Evolutionary conservation across 371 early-diverging fungal genomes (phyloP), one percentile per base, ranked within the genome.

Genomic region (Batrachochytrium dendrobatidis): DNA sequence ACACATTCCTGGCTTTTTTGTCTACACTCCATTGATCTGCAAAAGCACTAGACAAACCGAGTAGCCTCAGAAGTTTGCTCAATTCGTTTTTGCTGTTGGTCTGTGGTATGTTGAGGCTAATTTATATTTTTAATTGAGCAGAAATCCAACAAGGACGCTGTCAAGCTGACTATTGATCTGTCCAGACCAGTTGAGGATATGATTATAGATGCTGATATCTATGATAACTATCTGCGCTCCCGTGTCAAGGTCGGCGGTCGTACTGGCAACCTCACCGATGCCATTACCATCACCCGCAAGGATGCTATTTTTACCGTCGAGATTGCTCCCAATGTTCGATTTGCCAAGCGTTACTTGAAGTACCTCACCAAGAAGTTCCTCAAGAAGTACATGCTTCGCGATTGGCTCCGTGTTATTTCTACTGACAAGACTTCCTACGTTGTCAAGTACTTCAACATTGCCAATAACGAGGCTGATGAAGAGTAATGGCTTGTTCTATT

Each of bases 361-460:
- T 98, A 98, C 88, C 86, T 96, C 55, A 90, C 97, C 82, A 98
- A 98, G 92, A 93, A 93, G 87, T 98, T 93, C 91, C 84, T 98
- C 83, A 98, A 98, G 91, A 95, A 98, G 91, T 83, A 95, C 89
- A 84, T 86, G 77, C 87, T 98, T 80, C 89, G 94, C 75, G 98
- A 98, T 84, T 95, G 92, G 91, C 82, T 98, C 75, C 94, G 97
- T 77, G 96, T 96, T 64, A 84, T 95, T 75, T 85, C 95, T 72
- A 75, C 85, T 68, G 78, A 81, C 83, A 92, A 93, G 91, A 74
- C 80, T 68, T 83, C 92, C 75, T 98, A 91, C 83, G 86, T 91
- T 82, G 87, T 98, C 77, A 83, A 87, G 70, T 98, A 96, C 92
- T 95, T 85, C 86, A 89, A 94, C 86, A 86, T 80, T 55, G 83